A percentile compares a stretch with the other conserved stretches of the same genome.
Conservation (phyloP, 441 rosid genomes). For the Erodium trifolium region DNA sequence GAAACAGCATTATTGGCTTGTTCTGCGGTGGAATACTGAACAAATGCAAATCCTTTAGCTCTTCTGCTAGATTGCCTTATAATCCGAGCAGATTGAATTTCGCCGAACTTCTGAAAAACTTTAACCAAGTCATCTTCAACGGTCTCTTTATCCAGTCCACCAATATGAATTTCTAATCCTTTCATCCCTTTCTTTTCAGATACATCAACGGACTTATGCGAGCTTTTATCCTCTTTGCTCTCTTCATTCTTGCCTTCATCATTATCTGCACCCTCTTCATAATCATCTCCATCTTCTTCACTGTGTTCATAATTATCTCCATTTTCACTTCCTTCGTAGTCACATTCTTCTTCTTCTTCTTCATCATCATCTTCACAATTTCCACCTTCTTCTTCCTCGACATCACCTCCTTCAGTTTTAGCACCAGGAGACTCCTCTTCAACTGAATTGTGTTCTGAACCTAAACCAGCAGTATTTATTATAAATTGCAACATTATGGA, state of each 20-base stretch:
- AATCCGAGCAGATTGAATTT: slow-evolving; percentile 16
- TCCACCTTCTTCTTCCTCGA: background rate
- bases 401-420: background rate
- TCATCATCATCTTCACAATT: background rate
- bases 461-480: slow-evolving; percentile 10
- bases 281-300: background rate
- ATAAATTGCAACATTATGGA: background rate
- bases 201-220: background rate
- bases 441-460: slow-evolving; percentile 8
- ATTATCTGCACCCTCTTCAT: slow-evolving; percentile 11
- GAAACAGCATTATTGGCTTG: slow-evolving; percentile 20
- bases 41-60: slow-evolving; percentile 17
- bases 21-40: slow-evolving; percentile 17
- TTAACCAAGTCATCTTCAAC: slow-evolving; percentile 21
- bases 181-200: slow-evolving; percentile 11
- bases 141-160: slow-evolving; percentile 15
- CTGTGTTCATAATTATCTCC: background rate
- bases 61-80: slow-evolving; percentile 13
- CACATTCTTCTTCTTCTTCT: background rate
- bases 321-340: slow-evolving; percentile 2
- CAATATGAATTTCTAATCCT: slow-evolving; percentile 17
- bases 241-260: background rate
- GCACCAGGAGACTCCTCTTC: slow-evolving; percentile 17
- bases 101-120: slow-evolving; percentile 21
- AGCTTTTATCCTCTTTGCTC: slow-evolving; percentile 6